Conservation (phyloP, 768 basidiomycete species). For the Phanerochaete carnosa region DNA sequence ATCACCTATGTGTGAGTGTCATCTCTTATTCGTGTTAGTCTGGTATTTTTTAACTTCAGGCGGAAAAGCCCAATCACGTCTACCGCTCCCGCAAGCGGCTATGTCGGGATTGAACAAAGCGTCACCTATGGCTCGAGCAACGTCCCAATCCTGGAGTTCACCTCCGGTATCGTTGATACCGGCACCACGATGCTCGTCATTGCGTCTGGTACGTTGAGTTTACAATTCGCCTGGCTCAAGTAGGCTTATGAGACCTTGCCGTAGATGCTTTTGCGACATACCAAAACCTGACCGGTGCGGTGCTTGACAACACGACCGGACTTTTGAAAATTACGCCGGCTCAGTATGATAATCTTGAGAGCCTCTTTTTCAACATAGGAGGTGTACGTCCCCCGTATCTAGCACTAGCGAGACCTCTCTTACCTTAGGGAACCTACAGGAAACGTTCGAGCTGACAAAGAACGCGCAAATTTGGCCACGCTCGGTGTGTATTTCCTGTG, state of each 20-base stretch:
- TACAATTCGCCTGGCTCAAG: too few species aligned
- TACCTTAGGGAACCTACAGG: too few species aligned
- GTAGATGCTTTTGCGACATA: slow-evolving; percentile 24
- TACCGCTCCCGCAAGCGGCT: slow-evolving; percentile 16
- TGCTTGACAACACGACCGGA: slow-evolving; percentile 12
- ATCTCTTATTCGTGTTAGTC: neutral
- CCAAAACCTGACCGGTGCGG: slow-evolving; percentile 13
- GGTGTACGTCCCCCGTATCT: too few species aligned
- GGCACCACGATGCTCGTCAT: slow-evolving; percentile 29
- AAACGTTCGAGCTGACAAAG: slow-evolving; percentile 43
- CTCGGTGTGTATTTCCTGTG: too few species aligned
- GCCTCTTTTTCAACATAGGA: slow-evolving; percentile 19
- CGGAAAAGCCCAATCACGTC: slow-evolving; percentile 21
- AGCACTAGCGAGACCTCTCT: too few species aligned
- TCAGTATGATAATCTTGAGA: slow-evolving; percentile 19
- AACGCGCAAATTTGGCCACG: slow-evolving; percentile 75
- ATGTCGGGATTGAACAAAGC: slow-evolving; percentile 28
- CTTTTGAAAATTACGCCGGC: slow-evolving; percentile 15
- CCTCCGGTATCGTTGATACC: slow-evolving; percentile 29
- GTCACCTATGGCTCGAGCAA: slow-evolving; percentile 20
- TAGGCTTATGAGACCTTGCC: neutral
- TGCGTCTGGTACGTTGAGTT: slow-evolving; percentile 19
- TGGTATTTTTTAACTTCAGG: neutral
- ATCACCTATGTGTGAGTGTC: slow-evolving; percentile 18
- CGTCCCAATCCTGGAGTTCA: slow-evolving; percentile 14